Evolutionary conservation across 768 basidiomycete genomes (phyloP).

Genomic region (Pilatotrama ljubarskyi): DNA sequence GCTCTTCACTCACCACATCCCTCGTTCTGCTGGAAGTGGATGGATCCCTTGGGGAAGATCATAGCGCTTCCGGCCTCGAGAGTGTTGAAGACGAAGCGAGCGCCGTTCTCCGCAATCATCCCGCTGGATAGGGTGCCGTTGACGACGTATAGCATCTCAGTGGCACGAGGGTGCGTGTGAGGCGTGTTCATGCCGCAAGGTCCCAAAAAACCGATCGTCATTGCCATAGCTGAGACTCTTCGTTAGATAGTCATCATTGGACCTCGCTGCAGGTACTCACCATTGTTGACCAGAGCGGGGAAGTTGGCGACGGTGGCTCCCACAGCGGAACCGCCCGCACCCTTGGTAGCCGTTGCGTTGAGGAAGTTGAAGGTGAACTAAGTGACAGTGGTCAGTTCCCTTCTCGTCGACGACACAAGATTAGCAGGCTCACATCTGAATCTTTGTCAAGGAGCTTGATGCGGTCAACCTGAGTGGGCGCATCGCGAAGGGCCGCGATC

Average conservation of each 20-base stretch:
- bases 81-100: slow-evolving; percentile 30
- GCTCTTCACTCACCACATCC: slow-evolving; percentile 19
- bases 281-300: slow-evolving; percentile 31
- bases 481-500: slow-evolving; percentile 24
- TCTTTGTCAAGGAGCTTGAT: slow-evolving; percentile 26
- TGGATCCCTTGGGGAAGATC: slow-evolving; percentile 31
- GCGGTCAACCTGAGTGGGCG: slow-evolving; percentile 25
- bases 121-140: slow-evolving; percentile 32
- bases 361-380: slow-evolving; percentile 34
- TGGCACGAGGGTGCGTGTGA: slow-evolving; percentile 37
- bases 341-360: slow-evolving; percentile 21
- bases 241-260: background rate
- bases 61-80: slow-evolving; percentile 25
- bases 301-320: slow-evolving; percentile 29
- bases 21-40: slow-evolving; percentile 33
- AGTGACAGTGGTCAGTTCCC: background rate
- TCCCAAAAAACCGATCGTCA: slow-evolving; percentile 31
- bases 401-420: background rate
- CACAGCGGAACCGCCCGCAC: slow-evolving; percentile 29
- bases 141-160: slow-evolving; percentile 34
- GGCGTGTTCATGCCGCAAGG: slow-evolving; percentile 39
- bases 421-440: slow-evolving; percentile 19
- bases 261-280: slow-evolving; percentile 1
- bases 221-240: slow-evolving; percentile 21
- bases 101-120: slow-evolving; percentile 33